phyloP scores from a whole-genome alignment of 352 stramenopile genomes.

The Pythium pyrilobum region DNA sequence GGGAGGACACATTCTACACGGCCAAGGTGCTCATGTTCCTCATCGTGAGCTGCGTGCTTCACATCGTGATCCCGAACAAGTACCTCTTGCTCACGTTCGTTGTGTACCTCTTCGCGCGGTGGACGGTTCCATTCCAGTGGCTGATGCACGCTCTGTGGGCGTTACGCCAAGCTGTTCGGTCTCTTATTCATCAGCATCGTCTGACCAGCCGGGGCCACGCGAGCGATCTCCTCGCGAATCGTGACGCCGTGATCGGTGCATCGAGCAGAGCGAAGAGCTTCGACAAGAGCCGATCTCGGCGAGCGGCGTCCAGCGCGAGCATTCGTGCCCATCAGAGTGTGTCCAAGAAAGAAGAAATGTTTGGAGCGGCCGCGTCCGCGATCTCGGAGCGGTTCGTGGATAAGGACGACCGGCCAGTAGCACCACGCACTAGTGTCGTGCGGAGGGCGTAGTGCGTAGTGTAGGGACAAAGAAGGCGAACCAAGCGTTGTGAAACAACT shows the following conservation, averaged over 20 bases:
- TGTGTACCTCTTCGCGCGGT: conserved; percentile 75
- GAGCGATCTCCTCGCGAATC: conserved; percentile 31
- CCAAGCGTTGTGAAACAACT: no score
- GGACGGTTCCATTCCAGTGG: conserved; percentile 77
- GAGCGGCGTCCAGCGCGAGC: conserved; percentile 55
- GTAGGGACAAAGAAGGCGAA: no score
- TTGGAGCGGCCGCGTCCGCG: conserved; percentile 67
- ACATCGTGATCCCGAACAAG: conserved; percentile 83
- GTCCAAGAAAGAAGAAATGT: conserved; percentile 83
- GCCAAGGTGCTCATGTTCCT: conserved; percentile 73
- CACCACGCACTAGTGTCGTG: neutral
- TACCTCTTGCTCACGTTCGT: conserved; percentile 72
- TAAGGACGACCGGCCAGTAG: conserved; percentile 22
- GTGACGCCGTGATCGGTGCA: conserved; percentile 25
- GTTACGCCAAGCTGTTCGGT: conserved; percentile 58
- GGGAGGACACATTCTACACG: conserved; percentile 86
- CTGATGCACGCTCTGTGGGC: conserved; percentile 61
- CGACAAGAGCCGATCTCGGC: conserved; percentile 43
- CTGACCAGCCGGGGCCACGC: conserved; percentile 55
- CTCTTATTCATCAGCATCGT: conserved; percentile 73
- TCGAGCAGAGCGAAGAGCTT: conserved; percentile 11
- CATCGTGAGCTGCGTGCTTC: conserved; percentile 79
- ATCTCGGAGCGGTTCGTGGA: conserved; percentile 77
- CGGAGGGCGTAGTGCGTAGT: neutral
- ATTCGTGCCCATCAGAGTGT: conserved; percentile 62